These are phyloP conservation scores for Talaromyces stipitatus DNA, from an alignment of 495 filamentous ascomycete species.

Conservation along the genomic window DNA sequence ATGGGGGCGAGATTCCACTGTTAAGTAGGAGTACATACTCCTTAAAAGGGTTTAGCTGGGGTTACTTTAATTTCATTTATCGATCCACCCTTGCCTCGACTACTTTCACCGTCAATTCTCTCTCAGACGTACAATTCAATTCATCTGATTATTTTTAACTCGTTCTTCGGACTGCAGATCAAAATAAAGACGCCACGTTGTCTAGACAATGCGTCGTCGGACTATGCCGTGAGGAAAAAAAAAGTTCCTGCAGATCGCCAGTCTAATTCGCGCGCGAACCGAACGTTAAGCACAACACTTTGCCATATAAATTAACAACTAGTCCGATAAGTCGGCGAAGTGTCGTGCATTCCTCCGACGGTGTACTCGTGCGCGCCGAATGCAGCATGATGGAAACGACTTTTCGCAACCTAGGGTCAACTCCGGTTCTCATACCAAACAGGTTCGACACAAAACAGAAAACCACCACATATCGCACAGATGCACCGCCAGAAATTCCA, in stretches of 20 bases:
- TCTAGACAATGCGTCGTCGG: neutral
- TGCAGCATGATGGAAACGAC: neutral
- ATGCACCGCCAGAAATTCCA: conserved; percentile 13
- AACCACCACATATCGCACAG: neutral
- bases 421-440: conserved; percentile 6
- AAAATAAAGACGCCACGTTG: conserved; percentile 1
- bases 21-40: neutral
- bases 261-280: neutral
- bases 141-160: neutral
- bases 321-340: neutral
- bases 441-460: conserved; percentile 4
- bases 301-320: neutral
- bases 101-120: too few species aligned
- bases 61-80: neutral
- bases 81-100: neutral
- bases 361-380: neutral
- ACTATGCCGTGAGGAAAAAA: conserved; percentile 1
- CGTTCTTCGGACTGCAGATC: neutral
- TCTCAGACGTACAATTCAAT: neutral
- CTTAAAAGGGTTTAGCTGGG: neutral
- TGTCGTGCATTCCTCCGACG: neutral
- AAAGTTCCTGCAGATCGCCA: neutral
- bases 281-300: neutral
- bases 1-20: neutral
- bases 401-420: neutral